Percentiles rank a stretch among this genome's conserved stretches.
Conservation (phyloP, 2,329 filamentous ascomycete species). For the Calycina marina region DNA sequence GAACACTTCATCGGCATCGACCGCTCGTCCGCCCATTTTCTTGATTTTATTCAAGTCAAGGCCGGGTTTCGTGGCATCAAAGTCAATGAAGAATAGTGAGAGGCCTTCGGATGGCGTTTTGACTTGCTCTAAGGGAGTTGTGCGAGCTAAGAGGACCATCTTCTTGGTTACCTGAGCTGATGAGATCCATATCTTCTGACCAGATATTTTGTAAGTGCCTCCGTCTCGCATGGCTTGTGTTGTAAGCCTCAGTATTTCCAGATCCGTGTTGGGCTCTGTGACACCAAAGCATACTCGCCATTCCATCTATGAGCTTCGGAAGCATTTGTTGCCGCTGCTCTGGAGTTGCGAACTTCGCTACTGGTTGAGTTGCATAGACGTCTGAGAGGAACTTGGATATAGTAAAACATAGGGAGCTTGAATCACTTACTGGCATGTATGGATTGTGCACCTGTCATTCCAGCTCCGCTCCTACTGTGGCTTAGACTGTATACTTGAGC, state of each 20-base stretch:
- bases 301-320: slow-evolving; percentile 56
- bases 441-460: slow-evolving; percentile 55
- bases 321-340: slow-evolving; percentile 50
- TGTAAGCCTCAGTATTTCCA: slow-evolving; percentile 59
- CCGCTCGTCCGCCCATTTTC: slow-evolving; percentile 74
- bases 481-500: background rate
- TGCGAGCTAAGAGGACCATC: slow-evolving; percentile 73
- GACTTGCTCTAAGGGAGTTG: slow-evolving; percentile 52
- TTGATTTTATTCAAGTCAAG: slow-evolving; percentile 49
- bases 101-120: slow-evolving; percentile 60
- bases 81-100: slow-evolving; percentile 67
- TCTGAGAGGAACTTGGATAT: slow-evolving; percentile 19
- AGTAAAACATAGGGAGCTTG: background rate
- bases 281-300: slow-evolving; percentile 70
- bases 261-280: slow-evolving; percentile 68
- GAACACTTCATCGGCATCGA: slow-evolving; percentile 80
- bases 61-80: slow-evolving; percentile 44
- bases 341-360: slow-evolving; percentile 56
- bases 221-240: slow-evolving; percentile 49
- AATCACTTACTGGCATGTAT: slow-evolving; percentile 35
- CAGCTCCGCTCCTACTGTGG: slow-evolving; percentile 42
- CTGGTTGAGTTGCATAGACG: slow-evolving; percentile 61
- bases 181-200: slow-evolving; percentile 84
- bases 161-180: slow-evolving; percentile 69
- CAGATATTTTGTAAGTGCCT: slow-evolving; percentile 49